Base-by-base conservation (phyloP, 768 basidiomycete species). In the Tulasnella sp. region DNA sequence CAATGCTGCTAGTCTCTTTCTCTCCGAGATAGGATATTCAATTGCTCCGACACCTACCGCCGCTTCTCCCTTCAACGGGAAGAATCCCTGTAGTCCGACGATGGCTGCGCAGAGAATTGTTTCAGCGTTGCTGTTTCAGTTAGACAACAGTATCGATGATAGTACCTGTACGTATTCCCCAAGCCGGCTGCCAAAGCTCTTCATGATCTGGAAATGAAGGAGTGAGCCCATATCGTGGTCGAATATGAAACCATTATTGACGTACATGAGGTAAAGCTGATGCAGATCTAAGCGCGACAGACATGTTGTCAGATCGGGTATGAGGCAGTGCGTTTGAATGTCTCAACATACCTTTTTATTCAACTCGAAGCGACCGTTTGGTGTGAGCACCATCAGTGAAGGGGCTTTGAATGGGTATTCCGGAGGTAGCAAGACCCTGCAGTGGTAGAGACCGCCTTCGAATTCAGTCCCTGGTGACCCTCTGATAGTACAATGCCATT, bases 401-500 rank as follows among this genome's bases (percentile, higher is more conserved):
- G 93, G 93, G 28, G 93, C 90, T 55, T 89, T 79, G 69, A 98
- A 95, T 28, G 93, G 93, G 64, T 98, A 96, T 69, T 90, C 87
- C 47, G 90, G 81, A 10, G 92, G 91, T 6, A 95, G 70, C 24
- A 87, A 66, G 60, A 93, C 83, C 51, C 91, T 79, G 64, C 95
- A 83, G 67, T 96, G 93, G 67, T 98, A 98, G n/a, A 95, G 68
- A 39, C 92, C 93, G 47, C 87, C 89, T 64, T 89, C 86, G 56
- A 83, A 98, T 63, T 96, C 91, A 32, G 89, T 91, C 13, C 80
- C 87, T 12, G 74, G 61, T 1, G 91, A 78, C 2, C 92, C 93
- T 55, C 89, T 80, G 48, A 98, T 72, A n/a, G 93, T 96, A 62
- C 90, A 95, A 62, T 96, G 92, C 93, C 93, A 98, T 72, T 92